Percentiles rank a stretch among this genome's conserved stretches.
These are phyloP conservation scores for Pinus taeda DNA, from an alignment of 75 land plant species.

Conservation along the genomic window DNA sequence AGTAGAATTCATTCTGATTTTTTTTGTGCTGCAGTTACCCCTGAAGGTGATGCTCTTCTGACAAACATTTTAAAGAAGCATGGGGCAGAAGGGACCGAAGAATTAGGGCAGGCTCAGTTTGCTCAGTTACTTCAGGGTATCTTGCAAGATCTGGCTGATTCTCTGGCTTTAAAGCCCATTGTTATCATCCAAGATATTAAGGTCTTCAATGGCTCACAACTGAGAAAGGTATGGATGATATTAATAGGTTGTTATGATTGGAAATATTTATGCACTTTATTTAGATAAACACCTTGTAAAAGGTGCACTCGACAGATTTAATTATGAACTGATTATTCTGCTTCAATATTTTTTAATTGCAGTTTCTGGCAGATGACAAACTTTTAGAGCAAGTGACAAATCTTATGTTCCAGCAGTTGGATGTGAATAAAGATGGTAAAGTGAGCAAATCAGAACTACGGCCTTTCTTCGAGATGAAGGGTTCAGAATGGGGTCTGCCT, in stretches of 20 bases:
- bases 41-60: constrained; percentile 35
- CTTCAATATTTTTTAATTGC: constrained; percentile 15
- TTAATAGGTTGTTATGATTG: background rate
- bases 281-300: background rate
- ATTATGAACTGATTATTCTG: background rate
- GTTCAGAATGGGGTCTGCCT: constrained; percentile 59
- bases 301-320: background rate
- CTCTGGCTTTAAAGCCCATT: constrained; percentile 46
- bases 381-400: constrained; percentile 34
- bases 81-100: constrained; percentile 48
- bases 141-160: constrained; percentile 70
- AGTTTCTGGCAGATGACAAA: constrained; percentile 56
- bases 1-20: background rate
- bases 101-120: constrained; percentile 84
- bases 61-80: constrained; percentile 60
- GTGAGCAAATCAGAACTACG: constrained; percentile 27
- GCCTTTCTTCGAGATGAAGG: constrained; percentile 38
- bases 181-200: constrained; percentile 45
- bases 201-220: constrained; percentile 61
- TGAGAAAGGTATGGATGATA: constrained; percentile 49
- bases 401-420: constrained; percentile 32
- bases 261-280: background rate
- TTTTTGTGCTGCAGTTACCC: constrained; percentile 13
- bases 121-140: constrained; percentile 70
- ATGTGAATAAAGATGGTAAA: constrained; percentile 21